These are phyloP conservation scores for Capsicum chinense DNA, from an alignment of 257 asterid species.

Conservation along the genomic window DNA sequence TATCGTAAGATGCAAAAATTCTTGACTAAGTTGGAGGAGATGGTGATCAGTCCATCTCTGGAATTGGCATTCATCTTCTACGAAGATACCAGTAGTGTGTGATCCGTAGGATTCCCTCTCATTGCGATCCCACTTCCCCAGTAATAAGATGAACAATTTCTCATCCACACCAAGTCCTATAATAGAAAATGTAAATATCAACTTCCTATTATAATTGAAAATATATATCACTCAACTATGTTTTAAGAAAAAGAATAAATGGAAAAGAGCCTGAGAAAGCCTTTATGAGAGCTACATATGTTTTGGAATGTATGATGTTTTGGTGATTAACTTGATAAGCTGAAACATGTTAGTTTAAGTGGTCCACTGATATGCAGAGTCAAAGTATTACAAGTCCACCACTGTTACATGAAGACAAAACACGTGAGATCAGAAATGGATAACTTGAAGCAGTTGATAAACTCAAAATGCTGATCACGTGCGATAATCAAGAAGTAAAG, in stretches of 20 bases:
- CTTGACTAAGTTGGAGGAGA: slow-evolving; percentile 64
- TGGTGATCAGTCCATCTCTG: slow-evolving; percentile 73
- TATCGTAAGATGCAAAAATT: slow-evolving; percentile 84
- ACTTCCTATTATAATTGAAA: too few species aligned
- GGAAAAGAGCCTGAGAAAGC: slow-evolving; percentile 64
- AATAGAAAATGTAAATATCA: background rate
- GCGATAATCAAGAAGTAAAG: too few species aligned
- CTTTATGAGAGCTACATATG: slow-evolving; percentile 57
- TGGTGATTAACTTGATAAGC: too few species aligned
- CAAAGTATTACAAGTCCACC: too few species aligned
- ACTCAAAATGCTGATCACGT: too few species aligned
- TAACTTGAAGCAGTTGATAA: too few species aligned
- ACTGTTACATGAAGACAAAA: too few species aligned
- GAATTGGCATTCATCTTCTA: slow-evolving; percentile 73
- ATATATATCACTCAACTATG: too few species aligned
- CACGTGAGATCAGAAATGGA: too few species aligned
- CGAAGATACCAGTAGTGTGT: slow-evolving; percentile 54
- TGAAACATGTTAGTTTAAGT: too few species aligned
- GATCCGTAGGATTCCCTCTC: slow-evolving; percentile 62
- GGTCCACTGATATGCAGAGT: too few species aligned
- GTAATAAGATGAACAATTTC: slow-evolving; percentile 53
- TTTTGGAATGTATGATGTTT: slow-evolving; percentile 31
- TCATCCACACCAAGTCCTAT: slow-evolving; percentile 83
- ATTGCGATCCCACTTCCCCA: slow-evolving; percentile 68
- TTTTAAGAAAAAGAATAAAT: background rate